Evolutionary conservation across 2,329 filamentous ascomycete genomes (phyloP), one percentile per base, ranked within the genome.

Genomic region (Xylariaceae sp.): DNA sequence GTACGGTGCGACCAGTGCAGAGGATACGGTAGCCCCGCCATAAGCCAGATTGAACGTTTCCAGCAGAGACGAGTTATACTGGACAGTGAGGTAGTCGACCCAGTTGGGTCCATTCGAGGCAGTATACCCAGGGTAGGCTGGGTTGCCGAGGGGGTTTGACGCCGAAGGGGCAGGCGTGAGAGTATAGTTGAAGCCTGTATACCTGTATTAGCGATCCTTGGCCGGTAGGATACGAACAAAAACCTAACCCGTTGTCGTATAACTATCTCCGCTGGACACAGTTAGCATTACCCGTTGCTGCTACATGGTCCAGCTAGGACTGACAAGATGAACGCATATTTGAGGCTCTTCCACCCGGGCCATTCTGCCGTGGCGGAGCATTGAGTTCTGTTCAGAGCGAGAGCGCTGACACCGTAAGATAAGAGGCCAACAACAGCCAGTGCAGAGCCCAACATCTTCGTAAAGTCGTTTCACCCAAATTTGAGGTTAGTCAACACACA

Each of bases 91-190:
- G 37, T 60, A 66, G 28, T 63, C 70, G 21, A 72, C 58, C 69
- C 68, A 74, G 44, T 74, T 72, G 15, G 59, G 51, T 9, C 70
- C 70, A 15, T 67, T 67, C 5, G 63, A 57, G 1, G 66, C 62
- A 15, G 70, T 72, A 42, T 55, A 67, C 15, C 69, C 65, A 0
- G 67, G 70, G 40, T 71, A 74, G 0, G 59, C 41, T 0, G 77
- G 77, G 45, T 83, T 83, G 1, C 78, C 78, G 28, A 82, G 60
- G 0, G 77, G 75, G 42, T 79, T 77, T 1, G 59, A 51, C 2
- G 60, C 42, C 6, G 62, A 68, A 2, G 78, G 75, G 23, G 75
- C 65, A 1, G 62, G 54, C 15, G 63, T 60, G 9, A 12, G 12
- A 8, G 57, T 64, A 26, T 68, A 57, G 38, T 77, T 57, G 55